Percentiles rank a stretch among this genome's conserved stretches.
Conservation (phyloP, 2,329 filamentous ascomycete species). For the Alternaria atra region DNA sequence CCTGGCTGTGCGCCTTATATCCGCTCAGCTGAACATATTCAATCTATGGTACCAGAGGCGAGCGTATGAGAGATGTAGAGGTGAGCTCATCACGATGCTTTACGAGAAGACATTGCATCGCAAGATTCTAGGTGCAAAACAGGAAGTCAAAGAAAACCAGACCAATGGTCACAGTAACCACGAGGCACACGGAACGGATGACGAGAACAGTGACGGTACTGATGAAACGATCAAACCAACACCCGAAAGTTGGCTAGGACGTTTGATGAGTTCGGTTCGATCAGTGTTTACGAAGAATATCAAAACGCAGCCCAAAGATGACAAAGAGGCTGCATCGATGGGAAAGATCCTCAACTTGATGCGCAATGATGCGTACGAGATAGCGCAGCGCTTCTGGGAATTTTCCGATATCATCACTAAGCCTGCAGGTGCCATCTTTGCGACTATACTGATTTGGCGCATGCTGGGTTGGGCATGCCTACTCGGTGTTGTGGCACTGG, state of each 20-base stretch:
- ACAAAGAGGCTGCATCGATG: constrained; percentile 74
- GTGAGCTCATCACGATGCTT: constrained; percentile 85
- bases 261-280: constrained; percentile 18
- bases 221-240: constrained; percentile 9
- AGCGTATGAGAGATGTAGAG: constrained; percentile 82
- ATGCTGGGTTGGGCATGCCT: constrained; percentile 84
- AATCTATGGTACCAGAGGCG: constrained; percentile 84
- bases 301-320: constrained; percentile 38
- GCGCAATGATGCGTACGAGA: constrained; percentile 81
- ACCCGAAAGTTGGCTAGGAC: constrained; percentile 15
- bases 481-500: constrained; percentile 74
- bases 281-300: constrained; percentile 29
- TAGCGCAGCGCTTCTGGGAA: constrained; percentile 88
- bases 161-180: constrained; percentile 28
- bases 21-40: constrained; percentile 72
- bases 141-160: constrained; percentile 41
- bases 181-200: constrained; percentile 19
- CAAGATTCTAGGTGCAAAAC: constrained; percentile 59
- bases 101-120: constrained; percentile 79
- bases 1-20: constrained; percentile 67
- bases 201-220: constrained; percentile 23
- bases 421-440: constrained; percentile 78
- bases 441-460: constrained; percentile 76
- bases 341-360: constrained; percentile 92
- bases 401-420: constrained; percentile 78